Conservation (phyloP, 495 filamentous ascomycete genomes). For the Margaritispora aquatica region DNA sequence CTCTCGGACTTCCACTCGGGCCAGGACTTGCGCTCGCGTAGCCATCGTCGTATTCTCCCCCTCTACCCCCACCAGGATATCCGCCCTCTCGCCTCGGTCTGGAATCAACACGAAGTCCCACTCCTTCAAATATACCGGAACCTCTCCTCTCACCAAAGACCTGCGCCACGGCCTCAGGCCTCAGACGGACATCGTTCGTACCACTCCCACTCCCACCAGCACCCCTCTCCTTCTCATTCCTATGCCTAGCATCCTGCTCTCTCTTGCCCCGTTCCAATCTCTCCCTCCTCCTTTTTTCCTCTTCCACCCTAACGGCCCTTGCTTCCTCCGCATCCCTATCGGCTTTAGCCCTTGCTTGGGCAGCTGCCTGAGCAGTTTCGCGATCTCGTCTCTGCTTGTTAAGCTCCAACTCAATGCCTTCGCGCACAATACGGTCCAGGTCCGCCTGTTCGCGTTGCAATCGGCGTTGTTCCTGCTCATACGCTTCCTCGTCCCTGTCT, state of each 20-base stretch:
- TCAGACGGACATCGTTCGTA: background rate
- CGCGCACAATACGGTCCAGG: background rate
- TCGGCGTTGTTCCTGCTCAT: background rate
- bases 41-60: background rate
- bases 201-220: no score
- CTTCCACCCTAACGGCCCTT: background rate
- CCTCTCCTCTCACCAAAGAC: background rate
- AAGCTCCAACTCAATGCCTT: background rate
- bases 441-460: background rate
- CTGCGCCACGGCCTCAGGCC: background rate
- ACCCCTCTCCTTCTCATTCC: background rate
- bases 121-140: background rate
- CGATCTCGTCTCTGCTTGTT: background rate
- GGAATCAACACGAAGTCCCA: background rate
- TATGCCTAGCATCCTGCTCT: background rate
- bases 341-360: background rate
- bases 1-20: background rate
- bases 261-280: background rate
- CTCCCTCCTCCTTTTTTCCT: background rate
- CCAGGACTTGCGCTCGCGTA: background rate
- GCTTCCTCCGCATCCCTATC: background rate
- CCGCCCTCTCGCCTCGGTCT: background rate
- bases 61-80: no score
- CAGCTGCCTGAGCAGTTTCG: background rate
- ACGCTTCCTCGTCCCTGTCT: background rate